phyloP scores from a whole-genome alignment of 148 eudicot genomes.

The Spergularia marina region DNA sequence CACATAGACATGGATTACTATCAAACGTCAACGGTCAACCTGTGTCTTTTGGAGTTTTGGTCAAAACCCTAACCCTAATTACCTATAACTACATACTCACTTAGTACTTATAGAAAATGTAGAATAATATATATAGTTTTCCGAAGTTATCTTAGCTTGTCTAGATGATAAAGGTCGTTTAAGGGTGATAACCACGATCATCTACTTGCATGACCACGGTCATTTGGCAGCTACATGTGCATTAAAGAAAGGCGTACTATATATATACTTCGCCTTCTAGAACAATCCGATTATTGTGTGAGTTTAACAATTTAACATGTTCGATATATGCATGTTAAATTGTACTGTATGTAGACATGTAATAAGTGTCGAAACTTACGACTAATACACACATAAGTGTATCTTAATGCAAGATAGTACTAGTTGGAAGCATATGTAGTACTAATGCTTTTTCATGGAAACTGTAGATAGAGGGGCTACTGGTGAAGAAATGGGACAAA shows the following conservation, averaged over 20 bases:
- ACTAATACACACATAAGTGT: background rate
- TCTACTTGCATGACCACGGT: too few species aligned
- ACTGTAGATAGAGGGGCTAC: slow-evolving; percentile 13
- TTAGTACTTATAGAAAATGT: background rate
- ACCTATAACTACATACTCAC: background rate
- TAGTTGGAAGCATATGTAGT: background rate
- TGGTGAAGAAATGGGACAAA: slow-evolving; percentile 23
- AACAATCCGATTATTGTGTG: too few species aligned
- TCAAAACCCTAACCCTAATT: slow-evolving; percentile 24
- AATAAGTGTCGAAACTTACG: background rate
- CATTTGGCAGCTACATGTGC: too few species aligned
- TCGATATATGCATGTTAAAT: too few species aligned
- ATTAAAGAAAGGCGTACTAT: too few species aligned
- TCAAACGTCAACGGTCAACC: slow-evolving; percentile 5
- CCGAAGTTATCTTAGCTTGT: too few species aligned
- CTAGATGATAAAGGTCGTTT: too few species aligned
- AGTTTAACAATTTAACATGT: too few species aligned
- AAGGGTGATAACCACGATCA: too few species aligned
- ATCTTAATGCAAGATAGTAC: background rate
- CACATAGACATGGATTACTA: background rate
- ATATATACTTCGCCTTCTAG: too few species aligned
- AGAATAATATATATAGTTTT: too few species aligned
- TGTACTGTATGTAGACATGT: too few species aligned
- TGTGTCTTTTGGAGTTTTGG: background rate
- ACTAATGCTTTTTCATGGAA: background rate